These are phyloP conservation scores for Schoenoplectus triqueter DNA, from an alignment of 202 grass and related monocot genomes.

Conservation along the genomic window DNA sequence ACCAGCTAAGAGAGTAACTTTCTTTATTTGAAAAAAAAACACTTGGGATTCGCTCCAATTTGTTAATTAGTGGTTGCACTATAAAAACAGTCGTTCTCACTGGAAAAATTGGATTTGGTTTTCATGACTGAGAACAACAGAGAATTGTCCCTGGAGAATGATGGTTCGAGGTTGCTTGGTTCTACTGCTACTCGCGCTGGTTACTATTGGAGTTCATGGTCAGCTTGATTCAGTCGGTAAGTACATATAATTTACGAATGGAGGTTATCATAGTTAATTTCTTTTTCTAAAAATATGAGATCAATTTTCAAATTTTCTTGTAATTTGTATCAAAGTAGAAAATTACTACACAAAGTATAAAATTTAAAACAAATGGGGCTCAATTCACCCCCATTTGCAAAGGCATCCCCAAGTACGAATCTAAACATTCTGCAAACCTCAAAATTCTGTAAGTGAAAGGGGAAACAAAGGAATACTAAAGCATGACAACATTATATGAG, in stretches of 20 bases:
- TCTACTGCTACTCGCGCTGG: neutral
- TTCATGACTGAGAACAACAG: neutral
- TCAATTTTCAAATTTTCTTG: too few species aligned
- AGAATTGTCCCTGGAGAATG: neutral
- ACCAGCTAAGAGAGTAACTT: neutral
- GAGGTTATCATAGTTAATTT: too few species aligned
- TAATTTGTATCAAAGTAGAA: too few species aligned
- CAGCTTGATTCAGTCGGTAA: conserved; percentile 30
- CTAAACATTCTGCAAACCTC: too few species aligned
- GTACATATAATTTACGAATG: neutral
- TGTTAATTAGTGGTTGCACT: neutral
- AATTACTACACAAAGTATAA: too few species aligned
- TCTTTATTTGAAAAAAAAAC: neutral
- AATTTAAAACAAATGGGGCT: too few species aligned
- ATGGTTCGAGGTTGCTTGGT: neutral
- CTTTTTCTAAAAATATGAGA: too few species aligned
- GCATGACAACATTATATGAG: too few species aligned
- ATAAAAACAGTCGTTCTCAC: neutral
- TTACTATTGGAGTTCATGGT: neutral
- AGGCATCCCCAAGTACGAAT: too few species aligned
- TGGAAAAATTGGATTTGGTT: neutral
- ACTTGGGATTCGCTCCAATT: neutral
- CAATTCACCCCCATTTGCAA: too few species aligned
- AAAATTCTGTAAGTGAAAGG: too few species aligned
- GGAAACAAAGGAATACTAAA: too few species aligned